Base-by-base conservation (phyloP, 768 basidiomycete genomes). In the Pleurotus djamor region DNA sequence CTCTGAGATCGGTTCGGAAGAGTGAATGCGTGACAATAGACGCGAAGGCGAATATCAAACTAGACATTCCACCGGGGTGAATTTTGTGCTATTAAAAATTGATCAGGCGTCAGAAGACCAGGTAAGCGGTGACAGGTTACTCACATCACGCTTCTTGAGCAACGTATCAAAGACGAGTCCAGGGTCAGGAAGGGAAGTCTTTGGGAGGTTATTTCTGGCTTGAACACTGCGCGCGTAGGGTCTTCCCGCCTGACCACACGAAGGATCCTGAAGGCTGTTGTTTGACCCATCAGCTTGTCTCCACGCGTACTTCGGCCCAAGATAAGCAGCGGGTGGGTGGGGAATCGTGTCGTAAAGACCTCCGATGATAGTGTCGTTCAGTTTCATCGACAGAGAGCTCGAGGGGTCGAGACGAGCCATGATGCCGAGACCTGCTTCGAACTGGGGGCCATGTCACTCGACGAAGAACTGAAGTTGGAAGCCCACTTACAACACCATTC, bases 1-100 rank as follows among this genome's bases (percentile, higher is more conserved):
- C 75, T 3, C 65, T 59, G 9, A 65, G 68, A 62, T 79, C 72
- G 1, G 84, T 83, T 37, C 79, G 70, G 76, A 85, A 87, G 8
- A 86, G 69, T 4, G 76, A 79, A 69, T 88, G 87, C 50, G 82
- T 86, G 59, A 89, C 77, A 38, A 88, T 71, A 35, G 84, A 75
- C 2, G 87, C 89, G 62, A 87, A 88, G 2, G 88, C 84, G 63
- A 89, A 89, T 64, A 84, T 82, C 48, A 87, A 64, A 64, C 78
- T 82, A 14, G 85, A 87, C 60, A 85, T 77, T 28, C 88, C 88
- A 5, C 78, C 80, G 2, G 80, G 75, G 65, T 86, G 85, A 16
- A 74, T 66, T 47, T 71, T 60, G 60, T 72, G 74, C 67, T 76
- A 62, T 6, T 59, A 43, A 64, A 66, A 66, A 5, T 66, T 61